Percentiles rank a stretch among this genome's conserved stretches.
Evolutionary conservation across 495 filamentous ascomycete species (phyloP).

Genomic region (Ramalina intermedia): DNA sequence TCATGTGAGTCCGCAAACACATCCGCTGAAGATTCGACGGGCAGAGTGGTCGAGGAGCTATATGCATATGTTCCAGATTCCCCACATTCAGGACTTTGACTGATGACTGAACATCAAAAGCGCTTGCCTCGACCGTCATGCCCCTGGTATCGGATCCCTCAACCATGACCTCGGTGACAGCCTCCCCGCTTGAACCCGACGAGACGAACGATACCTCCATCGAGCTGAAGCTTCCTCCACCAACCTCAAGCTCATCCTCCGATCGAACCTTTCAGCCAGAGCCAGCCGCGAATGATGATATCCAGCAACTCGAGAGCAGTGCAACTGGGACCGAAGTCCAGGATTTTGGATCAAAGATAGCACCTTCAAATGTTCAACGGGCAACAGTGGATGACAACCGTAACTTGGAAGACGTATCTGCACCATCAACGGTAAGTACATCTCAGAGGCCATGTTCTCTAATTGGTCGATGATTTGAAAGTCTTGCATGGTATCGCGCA

Average conservation of each 20-base stretch:
- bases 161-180: conserved; percentile 11
- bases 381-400: background rate
- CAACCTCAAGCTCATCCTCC: conserved; percentile 7
- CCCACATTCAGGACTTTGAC: background rate
- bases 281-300: too few species aligned
- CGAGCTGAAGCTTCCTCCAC: conserved; percentile 15
- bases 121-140: conserved; percentile 16
- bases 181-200: conserved; percentile 9
- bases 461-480: too few species aligned
- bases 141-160: conserved; percentile 14
- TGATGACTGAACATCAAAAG: conserved; percentile 11
- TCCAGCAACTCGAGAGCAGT: background rate
- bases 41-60: too few species aligned
- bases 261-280: background rate
- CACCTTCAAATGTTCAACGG: background rate
- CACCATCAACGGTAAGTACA: too few species aligned
- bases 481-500: too few species aligned
- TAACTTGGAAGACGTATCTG: too few species aligned
- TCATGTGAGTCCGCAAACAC: conserved; percentile 11
- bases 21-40: background rate
- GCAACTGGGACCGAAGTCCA: too few species aligned
- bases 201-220: conserved; percentile 6
- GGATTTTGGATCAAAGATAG: too few species aligned
- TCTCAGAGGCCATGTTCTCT: too few species aligned
- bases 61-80: background rate